These are phyloP conservation scores for Fusarium napiforme DNA, from an alignment of 2,329 filamentous ascomycete species.

Conservation along the genomic window DNA sequence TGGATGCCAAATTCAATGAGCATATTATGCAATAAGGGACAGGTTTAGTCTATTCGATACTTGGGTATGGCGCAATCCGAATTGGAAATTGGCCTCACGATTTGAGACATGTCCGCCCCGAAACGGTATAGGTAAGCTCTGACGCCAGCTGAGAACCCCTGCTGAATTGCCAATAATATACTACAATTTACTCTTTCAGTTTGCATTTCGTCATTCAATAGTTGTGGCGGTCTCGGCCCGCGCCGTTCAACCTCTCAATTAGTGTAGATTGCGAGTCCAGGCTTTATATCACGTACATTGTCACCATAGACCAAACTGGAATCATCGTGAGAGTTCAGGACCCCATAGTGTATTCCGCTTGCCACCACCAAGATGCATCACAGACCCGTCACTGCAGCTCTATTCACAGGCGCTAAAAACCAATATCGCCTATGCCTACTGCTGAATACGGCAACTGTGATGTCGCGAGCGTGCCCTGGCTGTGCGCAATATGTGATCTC, in stretches of 20 bases:
- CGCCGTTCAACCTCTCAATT: rapidly evolving
- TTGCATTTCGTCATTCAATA: not conserved
- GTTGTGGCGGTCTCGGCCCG: not conserved
- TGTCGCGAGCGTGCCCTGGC: too few species aligned
- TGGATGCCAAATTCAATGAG: rapidly evolving
- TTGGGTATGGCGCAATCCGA: not conserved
- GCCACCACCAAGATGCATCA: not conserved
- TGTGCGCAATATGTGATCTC: not conserved
- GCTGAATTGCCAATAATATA: not conserved
- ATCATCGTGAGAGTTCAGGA: rapidly evolving
- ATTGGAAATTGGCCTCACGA: not conserved
- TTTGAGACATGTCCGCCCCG: not conserved
- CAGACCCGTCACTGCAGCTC: too few species aligned
- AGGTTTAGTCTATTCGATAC: not conserved
- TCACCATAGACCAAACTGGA: not conserved
- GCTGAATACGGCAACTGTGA: too few species aligned
- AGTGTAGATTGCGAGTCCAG: not conserved
- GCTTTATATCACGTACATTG: not conserved
- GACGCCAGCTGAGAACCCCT: not conserved
- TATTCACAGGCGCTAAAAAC: not conserved
- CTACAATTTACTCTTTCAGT: not conserved
- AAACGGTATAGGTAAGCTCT: not conserved
- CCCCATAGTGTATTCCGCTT: too few species aligned
- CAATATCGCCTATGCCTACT: not conserved
- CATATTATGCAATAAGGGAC: not conserved